Percentiles rank a stretch among this genome's conserved stretches.
These are phyloP conservation scores for Ulvella scutata DNA, from an alignment of 139 green algal species.

Conservation along the genomic window DNA sequence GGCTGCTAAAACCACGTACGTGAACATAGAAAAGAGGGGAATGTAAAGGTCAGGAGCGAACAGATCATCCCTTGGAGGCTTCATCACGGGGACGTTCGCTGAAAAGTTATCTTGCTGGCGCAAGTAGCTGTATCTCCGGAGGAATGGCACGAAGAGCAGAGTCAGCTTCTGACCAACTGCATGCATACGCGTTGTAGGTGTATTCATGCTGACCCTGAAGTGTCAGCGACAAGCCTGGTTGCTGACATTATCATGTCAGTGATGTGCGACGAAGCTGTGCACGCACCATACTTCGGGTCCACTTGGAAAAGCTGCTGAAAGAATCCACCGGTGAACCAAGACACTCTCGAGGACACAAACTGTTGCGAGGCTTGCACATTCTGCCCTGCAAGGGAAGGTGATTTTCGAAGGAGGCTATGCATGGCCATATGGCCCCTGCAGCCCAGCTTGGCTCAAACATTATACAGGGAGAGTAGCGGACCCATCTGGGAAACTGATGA, in stretches of 20 bases:
- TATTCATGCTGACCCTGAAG: not conserved
- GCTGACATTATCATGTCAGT: not conserved
- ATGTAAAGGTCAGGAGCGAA: not conserved
- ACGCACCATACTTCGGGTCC: not conserved
- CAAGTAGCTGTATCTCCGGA: not conserved
- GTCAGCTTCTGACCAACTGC: not conserved
- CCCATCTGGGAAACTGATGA: not conserved
- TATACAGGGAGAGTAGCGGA: no score
- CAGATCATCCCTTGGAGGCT: not conserved
- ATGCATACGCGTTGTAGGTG: not conserved
- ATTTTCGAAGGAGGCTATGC: no score
- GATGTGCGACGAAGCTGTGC: not conserved
- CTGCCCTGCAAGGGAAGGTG: not conserved
- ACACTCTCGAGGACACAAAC: not conserved
- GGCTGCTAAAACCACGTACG: not conserved
- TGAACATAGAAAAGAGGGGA: not conserved
- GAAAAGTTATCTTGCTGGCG: not conserved
- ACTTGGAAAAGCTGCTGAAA: not conserved
- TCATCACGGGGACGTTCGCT: not conserved
- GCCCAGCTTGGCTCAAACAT: no score
- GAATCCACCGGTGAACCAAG: not conserved
- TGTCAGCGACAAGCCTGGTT: not conserved
- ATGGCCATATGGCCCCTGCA: no score
- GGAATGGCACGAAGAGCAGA: not conserved
- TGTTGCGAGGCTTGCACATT: not conserved